Percentiles rank a stretch among this genome's conserved stretches.
Conservation (phyloP, 257 asterid species). For the Solanum neorickii region DNA sequence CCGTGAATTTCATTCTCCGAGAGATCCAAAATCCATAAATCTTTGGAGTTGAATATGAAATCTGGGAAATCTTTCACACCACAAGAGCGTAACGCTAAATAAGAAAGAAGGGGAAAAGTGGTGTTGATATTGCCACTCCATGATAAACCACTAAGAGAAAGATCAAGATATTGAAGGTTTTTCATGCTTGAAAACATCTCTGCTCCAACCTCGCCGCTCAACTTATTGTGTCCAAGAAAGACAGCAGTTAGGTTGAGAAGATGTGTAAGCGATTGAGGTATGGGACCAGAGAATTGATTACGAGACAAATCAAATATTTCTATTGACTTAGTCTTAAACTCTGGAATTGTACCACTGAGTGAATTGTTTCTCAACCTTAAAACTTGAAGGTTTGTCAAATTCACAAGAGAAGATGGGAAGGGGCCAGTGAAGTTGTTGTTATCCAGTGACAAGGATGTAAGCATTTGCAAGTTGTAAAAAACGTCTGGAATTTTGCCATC, state of each 20-base stretch:
- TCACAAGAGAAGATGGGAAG: neutral
- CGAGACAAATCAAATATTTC: neutral
- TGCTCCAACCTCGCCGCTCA: neutral
- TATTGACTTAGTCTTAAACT: neutral
- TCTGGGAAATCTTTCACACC: neutral
- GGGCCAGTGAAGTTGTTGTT: neutral
- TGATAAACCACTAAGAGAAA: neutral
- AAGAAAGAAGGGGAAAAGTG: neutral
- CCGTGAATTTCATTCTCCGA: neutral
- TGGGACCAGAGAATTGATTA: neutral
- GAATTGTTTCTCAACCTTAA: neutral
- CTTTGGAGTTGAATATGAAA: neutral
- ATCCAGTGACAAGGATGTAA: no score
- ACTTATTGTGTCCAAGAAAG: neutral
- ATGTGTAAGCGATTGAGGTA: neutral
- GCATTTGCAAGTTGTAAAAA: neutral
- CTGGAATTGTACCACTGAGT: neutral
- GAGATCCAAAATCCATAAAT: fast-evolving
- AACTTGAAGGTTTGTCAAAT: neutral
- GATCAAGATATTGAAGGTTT: neutral
- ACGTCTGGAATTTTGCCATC: neutral
- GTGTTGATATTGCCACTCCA: neutral
- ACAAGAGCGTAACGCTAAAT: neutral
- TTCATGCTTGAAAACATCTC: neutral
- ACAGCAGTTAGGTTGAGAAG: neutral